These are phyloP conservation scores for Fusarium cicatricum DNA, from an alignment of 2,329 filamentous ascomycete species.

Conservation along the genomic window DNA sequence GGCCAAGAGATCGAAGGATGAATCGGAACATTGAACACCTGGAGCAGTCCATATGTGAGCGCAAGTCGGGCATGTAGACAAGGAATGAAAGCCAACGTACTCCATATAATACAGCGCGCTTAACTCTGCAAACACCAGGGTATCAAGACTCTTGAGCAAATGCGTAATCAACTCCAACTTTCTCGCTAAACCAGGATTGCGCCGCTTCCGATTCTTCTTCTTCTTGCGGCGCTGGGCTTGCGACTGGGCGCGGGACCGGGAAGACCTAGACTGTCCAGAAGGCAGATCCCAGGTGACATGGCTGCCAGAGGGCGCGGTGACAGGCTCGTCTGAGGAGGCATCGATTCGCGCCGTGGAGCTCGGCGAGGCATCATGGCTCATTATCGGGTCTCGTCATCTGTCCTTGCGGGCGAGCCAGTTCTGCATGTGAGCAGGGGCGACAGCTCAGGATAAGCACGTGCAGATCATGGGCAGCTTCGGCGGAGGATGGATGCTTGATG, in stretches of 20 bases:
- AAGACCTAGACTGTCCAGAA: slow-evolving; percentile 18
- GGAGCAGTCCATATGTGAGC: slow-evolving; percentile 26
- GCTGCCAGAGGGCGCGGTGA: slow-evolving; percentile 20
- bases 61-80: slow-evolving; percentile 2
- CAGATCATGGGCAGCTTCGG: slow-evolving; percentile 36
- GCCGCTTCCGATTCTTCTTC: slow-evolving; percentile 49
- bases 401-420: slow-evolving; percentile 39
- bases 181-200: slow-evolving; percentile 57
- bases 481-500: not conserved
- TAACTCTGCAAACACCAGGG: slow-evolving; percentile 70
- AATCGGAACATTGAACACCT: slow-evolving; percentile 73
- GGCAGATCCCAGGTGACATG: slow-evolving; percentile 31
- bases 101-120: slow-evolving; percentile 76
- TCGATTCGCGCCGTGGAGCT: slow-evolving; percentile 49
- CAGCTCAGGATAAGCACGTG: slow-evolving; percentile 39
- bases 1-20: slow-evolving; percentile 64
- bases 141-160: slow-evolving; percentile 68
- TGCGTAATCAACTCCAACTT: slow-evolving; percentile 69
- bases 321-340: slow-evolving; percentile 30
- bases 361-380: slow-evolving; percentile 61
- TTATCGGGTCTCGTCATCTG: slow-evolving; percentile 53
- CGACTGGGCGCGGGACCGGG: slow-evolving; percentile 35
- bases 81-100: slow-evolving; percentile 51
- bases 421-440: slow-evolving; percentile 44
- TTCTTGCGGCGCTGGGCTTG: slow-evolving; percentile 47